phyloP scores from a whole-genome alignment of 1,284 basidiomycete genomes.

The Ganoderma multipileum region DNA sequence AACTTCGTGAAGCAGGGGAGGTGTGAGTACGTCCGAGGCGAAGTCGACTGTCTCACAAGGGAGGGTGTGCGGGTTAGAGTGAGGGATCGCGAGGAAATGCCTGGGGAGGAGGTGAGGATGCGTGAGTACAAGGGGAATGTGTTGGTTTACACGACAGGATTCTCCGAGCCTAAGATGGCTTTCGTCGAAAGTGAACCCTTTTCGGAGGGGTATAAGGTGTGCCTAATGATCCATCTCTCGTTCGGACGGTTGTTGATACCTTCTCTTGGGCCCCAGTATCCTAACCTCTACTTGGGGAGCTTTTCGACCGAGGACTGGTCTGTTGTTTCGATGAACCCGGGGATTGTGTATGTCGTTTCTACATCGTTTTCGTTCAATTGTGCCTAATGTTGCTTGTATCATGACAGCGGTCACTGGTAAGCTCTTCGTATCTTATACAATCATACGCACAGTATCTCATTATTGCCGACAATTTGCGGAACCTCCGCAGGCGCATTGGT shows the following conservation, averaged over 20 bases:
- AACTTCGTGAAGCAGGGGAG: conserved; percentile 54
- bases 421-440: too few relatives aligned
- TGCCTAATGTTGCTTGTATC: too few relatives aligned
- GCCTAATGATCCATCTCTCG: conserved; percentile 3
- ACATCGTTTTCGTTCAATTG: too few relatives aligned
- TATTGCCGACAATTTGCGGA: too few relatives aligned
- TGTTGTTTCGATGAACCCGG: too few relatives aligned
- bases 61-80: conserved; percentile 49
- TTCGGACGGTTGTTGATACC: neutral
- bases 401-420: too few relatives aligned
- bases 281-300: too few relatives aligned
- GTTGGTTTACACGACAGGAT: conserved; percentile 68
- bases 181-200: conserved; percentile 67
- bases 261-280: too few relatives aligned
- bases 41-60: conserved; percentile 52
- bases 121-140: conserved; percentile 57
- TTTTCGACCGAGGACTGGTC: too few relatives aligned
- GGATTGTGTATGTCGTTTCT: too few relatives aligned
- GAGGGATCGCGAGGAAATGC: conserved; percentile 38
- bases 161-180: conserved; percentile 57
- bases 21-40: conserved; percentile 62
- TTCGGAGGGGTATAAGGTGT: conserved; percentile 59
- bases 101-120: conserved; percentile 35
- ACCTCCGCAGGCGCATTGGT: too few relatives aligned
- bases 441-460: too few relatives aligned